phyloP scores from a whole-genome alignment of 305 asterid species.

The Lippia alba region DNA sequence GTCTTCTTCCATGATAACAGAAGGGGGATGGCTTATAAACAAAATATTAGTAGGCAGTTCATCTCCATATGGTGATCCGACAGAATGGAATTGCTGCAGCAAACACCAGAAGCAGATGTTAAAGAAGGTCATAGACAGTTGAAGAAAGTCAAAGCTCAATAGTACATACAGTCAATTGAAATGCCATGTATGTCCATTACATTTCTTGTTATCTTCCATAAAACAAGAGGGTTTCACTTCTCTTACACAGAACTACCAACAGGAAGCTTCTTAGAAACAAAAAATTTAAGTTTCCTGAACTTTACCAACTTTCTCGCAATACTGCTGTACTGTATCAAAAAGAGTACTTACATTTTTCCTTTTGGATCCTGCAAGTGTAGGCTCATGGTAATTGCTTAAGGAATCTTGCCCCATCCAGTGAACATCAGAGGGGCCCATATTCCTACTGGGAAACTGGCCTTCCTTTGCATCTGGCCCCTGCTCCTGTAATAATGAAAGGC shows the following conservation, averaged over 20 bases:
- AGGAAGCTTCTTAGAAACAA: constrained; percentile 23
- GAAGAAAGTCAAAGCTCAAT: neutral
- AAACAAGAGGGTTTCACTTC: constrained; percentile 26
- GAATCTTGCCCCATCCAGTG: constrained; percentile 70
- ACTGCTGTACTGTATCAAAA: neutral
- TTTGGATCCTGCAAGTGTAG: constrained; percentile 64
- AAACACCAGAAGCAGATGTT: constrained; percentile 30
- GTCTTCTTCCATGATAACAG: constrained; percentile 79
- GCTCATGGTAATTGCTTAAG: constrained; percentile 53
- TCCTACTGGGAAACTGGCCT: constrained; percentile 63
- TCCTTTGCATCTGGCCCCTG: constrained; percentile 66
- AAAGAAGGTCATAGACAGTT: neutral
- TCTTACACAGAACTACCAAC: constrained; percentile 19
- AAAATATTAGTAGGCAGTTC: constrained; percentile 68
- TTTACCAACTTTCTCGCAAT: constrained; percentile 22
- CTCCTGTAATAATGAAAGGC: constrained; percentile 57
- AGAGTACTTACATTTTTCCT: constrained; percentile 63
- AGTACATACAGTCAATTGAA: constrained; percentile 18
- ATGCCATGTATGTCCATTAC: constrained; percentile 1
- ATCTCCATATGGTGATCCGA: constrained; percentile 60
- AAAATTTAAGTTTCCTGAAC: neutral
- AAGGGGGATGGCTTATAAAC: constrained; percentile 84
- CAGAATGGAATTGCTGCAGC: constrained; percentile 61
- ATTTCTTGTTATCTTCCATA: neutral
- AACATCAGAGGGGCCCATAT: constrained; percentile 55